Evolutionary conservation across 805 yeast genomes (phyloP).

Genomic region (Lipomyces japonicus): DNA sequence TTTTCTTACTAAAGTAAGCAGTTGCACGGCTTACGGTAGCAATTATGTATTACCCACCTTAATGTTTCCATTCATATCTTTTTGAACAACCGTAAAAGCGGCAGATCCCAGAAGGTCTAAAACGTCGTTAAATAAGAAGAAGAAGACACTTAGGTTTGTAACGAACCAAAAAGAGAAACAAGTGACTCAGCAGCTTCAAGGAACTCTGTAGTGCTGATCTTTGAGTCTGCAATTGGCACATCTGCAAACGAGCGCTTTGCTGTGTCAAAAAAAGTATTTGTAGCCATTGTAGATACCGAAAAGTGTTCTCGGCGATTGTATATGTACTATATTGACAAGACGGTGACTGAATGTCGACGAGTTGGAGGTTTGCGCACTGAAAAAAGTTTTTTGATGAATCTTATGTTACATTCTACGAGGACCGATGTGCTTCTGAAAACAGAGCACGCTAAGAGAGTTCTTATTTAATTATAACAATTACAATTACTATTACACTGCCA

Average conservation of each 20-base stretch:
- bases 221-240: conserved; percentile 59
- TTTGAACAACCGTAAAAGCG: conserved; percentile 80
- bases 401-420: no score
- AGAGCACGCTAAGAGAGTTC: no score
- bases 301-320: no score
- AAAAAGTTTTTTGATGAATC: no score
- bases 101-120: conserved; percentile 72
- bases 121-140: background rate
- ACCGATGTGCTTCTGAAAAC: no score
- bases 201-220: conserved; percentile 70
- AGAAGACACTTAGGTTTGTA: background rate
- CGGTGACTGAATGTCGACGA: no score
- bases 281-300: background rate
- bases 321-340: no score
- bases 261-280: conserved; percentile 60
- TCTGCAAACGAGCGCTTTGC: conserved; percentile 71
- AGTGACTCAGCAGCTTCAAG: conserved; percentile 80
- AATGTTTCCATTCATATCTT: conserved; percentile 84
- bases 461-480: no score
- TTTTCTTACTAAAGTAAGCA: conserved; percentile 46
- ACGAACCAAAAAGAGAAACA: conserved; percentile 64
- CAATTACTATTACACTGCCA: no score
- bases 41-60: conserved; percentile 39
- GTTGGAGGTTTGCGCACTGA: no score
- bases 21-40: no score